Conservation (phyloP, 768 basidiomycete genomes). For the Podaxis sp. region DNA sequence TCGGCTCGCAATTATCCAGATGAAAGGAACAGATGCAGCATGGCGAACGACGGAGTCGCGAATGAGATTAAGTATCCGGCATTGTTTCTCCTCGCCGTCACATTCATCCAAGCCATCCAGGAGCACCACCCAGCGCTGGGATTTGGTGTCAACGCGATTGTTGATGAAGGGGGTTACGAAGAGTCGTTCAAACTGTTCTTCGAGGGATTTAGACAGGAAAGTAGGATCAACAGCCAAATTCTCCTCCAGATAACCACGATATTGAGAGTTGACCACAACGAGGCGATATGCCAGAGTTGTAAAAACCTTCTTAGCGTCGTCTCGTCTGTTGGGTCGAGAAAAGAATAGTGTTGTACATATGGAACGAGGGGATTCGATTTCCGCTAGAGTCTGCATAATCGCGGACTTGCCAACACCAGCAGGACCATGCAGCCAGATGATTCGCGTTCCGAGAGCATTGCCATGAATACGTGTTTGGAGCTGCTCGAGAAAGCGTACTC, state of each 20-base stretch:
- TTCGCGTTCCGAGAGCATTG: background rate
- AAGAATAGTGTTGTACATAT: background rate
- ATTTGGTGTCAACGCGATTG: background rate
- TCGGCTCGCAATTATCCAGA: slow-evolving; percentile 6
- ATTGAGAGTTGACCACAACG: background rate
- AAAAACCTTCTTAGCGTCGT: too few species aligned
- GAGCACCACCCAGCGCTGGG: background rate
- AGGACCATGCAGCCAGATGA: slow-evolving; percentile 10
- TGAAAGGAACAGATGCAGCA: background rate
- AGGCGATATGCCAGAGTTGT: too few species aligned
- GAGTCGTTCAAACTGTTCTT: background rate
- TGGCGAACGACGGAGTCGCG: background rate
- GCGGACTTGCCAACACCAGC: slow-evolving; percentile 14
- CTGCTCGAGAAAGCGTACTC: background rate
- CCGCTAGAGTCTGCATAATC: background rate
- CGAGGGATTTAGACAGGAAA: background rate
- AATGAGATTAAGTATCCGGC: background rate
- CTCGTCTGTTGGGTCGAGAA: background rate
- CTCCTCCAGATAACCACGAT: background rate
- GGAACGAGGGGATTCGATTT: background rate
- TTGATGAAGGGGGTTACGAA: background rate
- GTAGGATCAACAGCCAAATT: background rate
- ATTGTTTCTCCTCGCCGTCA: background rate
- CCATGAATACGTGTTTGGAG: background rate
- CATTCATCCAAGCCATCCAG: slow-evolving; percentile 7